Evolutionary conservation across 768 basidiomycete genomes (phyloP), one percentile per base, ranked within the genome.

Genomic region (Mycena epipterygia): DNA sequence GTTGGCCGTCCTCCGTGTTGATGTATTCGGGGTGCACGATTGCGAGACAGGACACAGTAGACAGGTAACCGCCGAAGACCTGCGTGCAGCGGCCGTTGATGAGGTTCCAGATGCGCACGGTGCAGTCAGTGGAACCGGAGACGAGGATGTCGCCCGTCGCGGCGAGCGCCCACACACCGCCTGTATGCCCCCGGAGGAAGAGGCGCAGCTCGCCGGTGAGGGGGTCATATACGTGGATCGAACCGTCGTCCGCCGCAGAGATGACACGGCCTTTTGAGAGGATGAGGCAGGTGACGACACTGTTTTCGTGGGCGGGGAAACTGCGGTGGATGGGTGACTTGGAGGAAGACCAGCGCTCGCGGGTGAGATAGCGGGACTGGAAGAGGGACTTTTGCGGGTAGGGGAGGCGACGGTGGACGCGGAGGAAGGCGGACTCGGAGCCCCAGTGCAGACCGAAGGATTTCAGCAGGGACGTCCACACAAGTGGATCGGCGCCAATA

Each of bases 101-200:
- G 39, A 97, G 84, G 76, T 97, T 91, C 96, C 96, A 98, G 42
- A 97, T 93, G 56, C 96, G 87, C 63, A 98, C 95, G 0, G 95
- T 97, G 32, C 96, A 90, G 82, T 98, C 96, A 11, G 96, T 98
- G 16, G 94, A 95, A 5, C 96, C 96, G 74, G 93, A 95, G 73
- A 97, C 96, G 21, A 96, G 88, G 30, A 93, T 89, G 79, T 95
- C 90, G 84, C 94, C 95, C 79, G 88, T 95, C 39, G 93, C 92
- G 6, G 94, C 93, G n/a, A 99, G 84, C 19, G 97, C 96, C 97
- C 97, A 99, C 1, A 99, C 96, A 19, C 97, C 97, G 57, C 97
- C 97, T 74, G 96, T 94, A 75, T 99, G 97, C 4, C 97, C 97
- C 67, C 93, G 88, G 48, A 99, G 86, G 2, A 91, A 89, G 46